These are phyloP conservation scores for Emmonsiellopsis sp. DNA, from an alignment of 2,329 filamentous ascomycete genomes.

Conservation along the genomic window DNA sequence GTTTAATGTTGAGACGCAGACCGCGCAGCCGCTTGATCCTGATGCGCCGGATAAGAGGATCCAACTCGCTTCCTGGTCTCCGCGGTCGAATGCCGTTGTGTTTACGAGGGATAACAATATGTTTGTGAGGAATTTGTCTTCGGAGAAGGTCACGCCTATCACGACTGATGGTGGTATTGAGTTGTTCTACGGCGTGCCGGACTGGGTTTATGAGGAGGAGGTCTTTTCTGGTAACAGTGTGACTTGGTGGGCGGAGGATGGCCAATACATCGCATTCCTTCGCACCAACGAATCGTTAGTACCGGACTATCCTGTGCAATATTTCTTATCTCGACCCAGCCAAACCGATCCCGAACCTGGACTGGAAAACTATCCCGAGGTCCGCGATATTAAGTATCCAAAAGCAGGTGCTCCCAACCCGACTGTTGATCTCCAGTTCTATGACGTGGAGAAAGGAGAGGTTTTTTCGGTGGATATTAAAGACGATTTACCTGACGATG, in stretches of 20 bases:
- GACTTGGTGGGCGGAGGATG: conserved; percentile 92
- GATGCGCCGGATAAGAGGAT: conserved; percentile 55
- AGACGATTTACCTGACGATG: conserved; percentile 67
- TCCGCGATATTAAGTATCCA: conserved; percentile 89
- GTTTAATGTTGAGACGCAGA: conserved; percentile 76
- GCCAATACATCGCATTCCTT: conserved; percentile 81
- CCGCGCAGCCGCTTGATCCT: conserved; percentile 67
- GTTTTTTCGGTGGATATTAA: conserved; percentile 71
- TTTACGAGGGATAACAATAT: conserved; percentile 89
- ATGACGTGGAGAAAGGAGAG: conserved; percentile 68
- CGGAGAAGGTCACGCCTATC: conserved; percentile 57
- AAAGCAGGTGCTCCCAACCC: conserved; percentile 94
- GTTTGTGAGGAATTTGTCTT: conserved; percentile 62
- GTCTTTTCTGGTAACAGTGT: conserved; percentile 71
- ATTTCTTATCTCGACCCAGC: conserved; percentile 81
- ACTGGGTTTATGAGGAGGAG: conserved; percentile 94
- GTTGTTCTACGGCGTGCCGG: conserved; percentile 90
- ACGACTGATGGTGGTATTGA: conserved; percentile 80
- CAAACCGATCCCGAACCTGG: conserved; percentile 58
- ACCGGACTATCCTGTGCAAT: conserved; percentile 85
- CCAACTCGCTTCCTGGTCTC: conserved; percentile 85
- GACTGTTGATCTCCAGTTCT: conserved; percentile 78
- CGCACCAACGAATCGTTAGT: conserved; percentile 90
- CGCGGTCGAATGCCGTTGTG: conserved; percentile 74
- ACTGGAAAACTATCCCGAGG: conserved; percentile 83